Evolutionary conservation across 140 eudicot genomes (phyloP).

Genomic region (Anethum foeniculum): DNA sequence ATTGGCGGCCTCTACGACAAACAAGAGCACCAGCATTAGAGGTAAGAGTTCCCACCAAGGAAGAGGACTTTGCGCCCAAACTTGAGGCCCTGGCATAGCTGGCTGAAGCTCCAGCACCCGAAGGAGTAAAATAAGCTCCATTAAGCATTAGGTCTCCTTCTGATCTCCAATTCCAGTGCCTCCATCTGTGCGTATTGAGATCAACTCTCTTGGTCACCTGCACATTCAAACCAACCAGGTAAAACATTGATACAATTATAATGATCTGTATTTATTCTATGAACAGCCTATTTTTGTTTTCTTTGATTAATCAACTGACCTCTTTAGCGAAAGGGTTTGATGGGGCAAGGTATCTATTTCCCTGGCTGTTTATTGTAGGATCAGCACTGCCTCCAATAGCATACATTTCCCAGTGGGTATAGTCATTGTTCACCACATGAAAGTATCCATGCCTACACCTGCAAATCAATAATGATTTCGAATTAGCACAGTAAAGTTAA

Average conservation of each 20-base stretch:
- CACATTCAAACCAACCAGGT: conserved; percentile 2
- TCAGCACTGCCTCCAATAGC: conserved; percentile 83
- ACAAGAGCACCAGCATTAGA: conserved; percentile 72
- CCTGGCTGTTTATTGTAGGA: conserved; percentile 84
- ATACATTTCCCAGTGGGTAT: conserved; percentile 89
- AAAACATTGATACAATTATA: neutral
- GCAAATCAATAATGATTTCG: conserved; percentile 8
- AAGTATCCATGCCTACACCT: conserved; percentile 80
- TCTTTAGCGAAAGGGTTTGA: conserved; percentile 61
- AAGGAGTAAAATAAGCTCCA: conserved; percentile 73
- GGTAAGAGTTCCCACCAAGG: conserved; percentile 66
- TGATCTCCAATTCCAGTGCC: conserved; percentile 95
- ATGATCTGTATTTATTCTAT: neutral
- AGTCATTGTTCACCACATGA: conserved; percentile 80
- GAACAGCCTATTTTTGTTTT: too few relatives aligned
- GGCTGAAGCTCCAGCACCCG: conserved; percentile 81
- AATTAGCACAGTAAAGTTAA: neutral
- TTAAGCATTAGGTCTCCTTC: conserved; percentile 78
- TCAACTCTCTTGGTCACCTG: conserved; percentile 86
- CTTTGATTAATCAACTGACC: conserved; percentile 21
- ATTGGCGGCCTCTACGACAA: conserved; percentile 62
- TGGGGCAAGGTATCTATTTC: conserved; percentile 74
- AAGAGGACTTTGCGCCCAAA: conserved; percentile 70
- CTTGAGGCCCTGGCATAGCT: conserved; percentile 91
- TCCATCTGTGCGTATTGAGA: conserved; percentile 38